These are phyloP conservation scores for Dalbergia cultrata DNA, from an alignment of 306 rosid species.

Conservation along the genomic window DNA sequence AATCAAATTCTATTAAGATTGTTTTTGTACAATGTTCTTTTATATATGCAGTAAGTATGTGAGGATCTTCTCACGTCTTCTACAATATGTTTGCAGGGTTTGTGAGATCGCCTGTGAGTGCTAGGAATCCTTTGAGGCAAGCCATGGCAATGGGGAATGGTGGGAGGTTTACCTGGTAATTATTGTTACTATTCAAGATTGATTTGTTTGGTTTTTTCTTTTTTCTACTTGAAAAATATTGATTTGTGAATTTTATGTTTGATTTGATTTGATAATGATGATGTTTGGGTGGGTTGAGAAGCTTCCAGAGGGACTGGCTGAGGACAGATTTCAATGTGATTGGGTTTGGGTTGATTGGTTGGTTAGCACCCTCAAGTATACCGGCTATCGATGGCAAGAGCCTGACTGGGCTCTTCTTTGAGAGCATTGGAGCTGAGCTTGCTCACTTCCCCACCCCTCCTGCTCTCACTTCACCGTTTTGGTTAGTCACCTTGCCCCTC, in stretches of 20 bases:
- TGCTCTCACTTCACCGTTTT: slow-evolving; percentile 75
- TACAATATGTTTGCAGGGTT: not conserved
- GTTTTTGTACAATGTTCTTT: no score
- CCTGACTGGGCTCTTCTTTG: slow-evolving; percentile 67
- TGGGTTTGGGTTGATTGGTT: slow-evolving; percentile 94
- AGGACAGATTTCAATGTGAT: slow-evolving; percentile 85
- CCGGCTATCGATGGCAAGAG: slow-evolving; percentile 91
- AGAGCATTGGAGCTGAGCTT: slow-evolving; percentile 80
- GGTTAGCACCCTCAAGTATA: slow-evolving; percentile 89
- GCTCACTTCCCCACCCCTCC: slow-evolving; percentile 66
- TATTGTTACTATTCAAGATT: no score
- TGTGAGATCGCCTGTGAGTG: not conserved
- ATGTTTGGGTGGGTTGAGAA: slow-evolving; percentile 18
- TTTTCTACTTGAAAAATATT: not conserved
- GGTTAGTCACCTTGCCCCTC: slow-evolving; percentile 51
- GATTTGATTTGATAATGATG: not conserved
- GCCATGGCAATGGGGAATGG: not conserved
- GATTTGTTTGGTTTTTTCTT: not conserved
- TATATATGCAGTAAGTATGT: no score
- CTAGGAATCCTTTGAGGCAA: not conserved
- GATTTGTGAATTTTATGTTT: not conserved
- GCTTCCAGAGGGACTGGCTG: slow-evolving; percentile 89
- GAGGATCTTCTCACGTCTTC: no score
- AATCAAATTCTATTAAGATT: no score
- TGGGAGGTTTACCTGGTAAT: not conserved